These are phyloP conservation scores for Viola pubescens DNA, from an alignment of 441 rosid genomes.

Conservation along the genomic window DNA sequence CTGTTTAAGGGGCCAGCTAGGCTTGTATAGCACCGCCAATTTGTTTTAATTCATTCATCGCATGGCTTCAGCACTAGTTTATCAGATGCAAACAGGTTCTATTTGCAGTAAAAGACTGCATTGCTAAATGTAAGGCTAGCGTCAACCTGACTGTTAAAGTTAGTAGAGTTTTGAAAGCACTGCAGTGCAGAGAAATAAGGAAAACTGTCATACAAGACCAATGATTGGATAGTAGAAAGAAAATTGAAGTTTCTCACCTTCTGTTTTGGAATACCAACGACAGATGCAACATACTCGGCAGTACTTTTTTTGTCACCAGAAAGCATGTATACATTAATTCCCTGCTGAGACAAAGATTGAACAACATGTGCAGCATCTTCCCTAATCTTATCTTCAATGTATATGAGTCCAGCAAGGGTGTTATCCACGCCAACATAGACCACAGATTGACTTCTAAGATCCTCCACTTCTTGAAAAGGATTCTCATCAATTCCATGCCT, in stretches of 20 bases:
- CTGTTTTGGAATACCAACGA: conserved; percentile 79
- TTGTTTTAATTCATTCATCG: too few species aligned
- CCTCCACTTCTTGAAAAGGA: conserved; percentile 39
- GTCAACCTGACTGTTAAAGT: too few species aligned
- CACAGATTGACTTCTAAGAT: conserved; percentile 57
- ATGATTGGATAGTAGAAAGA: neutral
- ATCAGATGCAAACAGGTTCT: too few species aligned
- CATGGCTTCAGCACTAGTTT: too few species aligned
- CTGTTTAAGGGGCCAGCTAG: too few species aligned
- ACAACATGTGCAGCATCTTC: conserved; percentile 86
- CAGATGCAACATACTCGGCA: conserved; percentile 85
- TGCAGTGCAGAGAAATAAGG: neutral
- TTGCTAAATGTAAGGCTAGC: too few species aligned
- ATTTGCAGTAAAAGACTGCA: too few species aligned
- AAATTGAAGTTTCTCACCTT: conserved; percentile 35
- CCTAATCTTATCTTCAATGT: conserved; percentile 84
- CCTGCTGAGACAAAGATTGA: conserved; percentile 51
- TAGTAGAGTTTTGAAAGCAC: too few species aligned
- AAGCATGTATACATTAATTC: conserved; percentile 78
- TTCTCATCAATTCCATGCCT: conserved; percentile 70
- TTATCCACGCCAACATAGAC: conserved; percentile 79
- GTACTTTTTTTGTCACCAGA: conserved; percentile 86
- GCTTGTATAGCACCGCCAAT: too few species aligned
- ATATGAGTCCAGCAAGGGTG: conserved; percentile 69
- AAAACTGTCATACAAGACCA: neutral